Percentiles rank a stretch among this genome's conserved stretches.
phyloP scores from a whole-genome alignment of 805 yeast genomes.

The Hanseniaspora taiwanica region DNA sequence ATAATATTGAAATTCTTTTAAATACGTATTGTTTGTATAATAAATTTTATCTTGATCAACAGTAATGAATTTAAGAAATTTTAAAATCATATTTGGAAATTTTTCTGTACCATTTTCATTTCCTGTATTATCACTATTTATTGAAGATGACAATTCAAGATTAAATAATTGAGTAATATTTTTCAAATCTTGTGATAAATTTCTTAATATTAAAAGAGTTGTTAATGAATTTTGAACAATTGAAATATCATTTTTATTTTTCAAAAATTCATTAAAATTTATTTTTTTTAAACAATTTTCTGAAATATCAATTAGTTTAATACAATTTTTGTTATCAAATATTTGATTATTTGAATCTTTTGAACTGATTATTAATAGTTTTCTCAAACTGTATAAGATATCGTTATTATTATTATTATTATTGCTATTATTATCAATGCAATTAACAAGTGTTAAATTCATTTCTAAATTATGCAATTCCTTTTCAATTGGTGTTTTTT shows the following conservation, averaged over 20 bases:
- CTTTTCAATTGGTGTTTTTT: conserved; percentile 1
- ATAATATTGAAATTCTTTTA: conserved; percentile 51
- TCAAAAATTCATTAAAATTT: neutral
- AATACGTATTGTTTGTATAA: conserved; percentile 23
- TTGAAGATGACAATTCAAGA: too few relatives aligned
- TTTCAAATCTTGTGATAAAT: conserved; percentile 68
- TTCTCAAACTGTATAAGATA: too few relatives aligned
- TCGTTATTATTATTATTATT: too few relatives aligned
- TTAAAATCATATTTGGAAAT: too few relatives aligned
- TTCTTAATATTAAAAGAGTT: conserved; percentile 51
- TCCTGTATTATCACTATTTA: too few relatives aligned
- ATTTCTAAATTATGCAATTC: conserved; percentile 3
- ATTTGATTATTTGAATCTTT: conserved; percentile 22
- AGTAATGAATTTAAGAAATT: too few relatives aligned
- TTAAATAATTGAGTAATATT: conserved; percentile 55
- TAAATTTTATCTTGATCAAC: conserved; percentile 16
- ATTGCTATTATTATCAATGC: conserved; percentile 6
- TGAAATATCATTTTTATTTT: neutral
- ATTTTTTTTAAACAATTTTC: neutral
- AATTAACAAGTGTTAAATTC: conserved; percentile 1
- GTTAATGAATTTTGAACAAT: conserved; percentile 17
- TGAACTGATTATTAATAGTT: conserved; percentile 21
- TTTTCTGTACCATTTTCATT: too few relatives aligned
- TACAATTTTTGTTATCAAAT: too few relatives aligned
- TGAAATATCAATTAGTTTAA: too few relatives aligned